Evolutionary conservation across 2,329 filamentous ascomycete genomes (phyloP), one percentile per base, ranked within the genome.

Genomic region (Phaeosphaeriaceae sp.): DNA sequence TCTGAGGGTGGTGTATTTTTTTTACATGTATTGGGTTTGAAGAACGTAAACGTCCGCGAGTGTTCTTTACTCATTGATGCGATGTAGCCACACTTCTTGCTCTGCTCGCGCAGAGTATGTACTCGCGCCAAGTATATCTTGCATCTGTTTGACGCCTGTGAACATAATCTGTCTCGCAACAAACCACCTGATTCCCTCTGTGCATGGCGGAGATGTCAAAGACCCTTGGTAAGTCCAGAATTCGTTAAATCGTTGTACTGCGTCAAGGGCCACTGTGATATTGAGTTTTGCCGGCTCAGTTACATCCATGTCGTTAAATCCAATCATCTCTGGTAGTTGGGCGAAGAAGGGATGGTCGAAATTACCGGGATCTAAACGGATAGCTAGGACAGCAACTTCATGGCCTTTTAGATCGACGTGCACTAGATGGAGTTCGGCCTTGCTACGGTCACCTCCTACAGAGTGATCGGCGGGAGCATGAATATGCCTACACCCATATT

Each of bases 381-480:
- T 72, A 7, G 74, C 79, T 1, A 81, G 60, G 1, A 82, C 79
- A 13, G 77, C 78, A 2, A 67, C 63, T 34, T 77, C 73, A 18
- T 73, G 66, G 41, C 78, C 77, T 0, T 63, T 52, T 7, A 65
- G 68, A 49, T 78, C 74, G 43, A 74, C 74, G 52, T 80, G 78
- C 2, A 82, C 79, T 30, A 79, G 70, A 60, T 81, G 79, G 16
- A 81, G 63, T 55, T 82, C 79, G 29, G 77, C 77, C 50, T 75
- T 77, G 29, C 72, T 68, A 29, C 74, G 72, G 30, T 73, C 66
- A 28, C 75, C 75, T 38, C 74, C 67, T 3, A 82, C 71, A 2
- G 72, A 69, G 61, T 82, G 80, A 48, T 82, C 79, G 4, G 78
- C 77, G 0, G 80, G 79, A 0, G 77, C 61, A 57, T 82, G 80